Base-by-base conservation (phyloP, 2,329 filamentous ascomycete species). In the Colletotrichum aenigma region DNA sequence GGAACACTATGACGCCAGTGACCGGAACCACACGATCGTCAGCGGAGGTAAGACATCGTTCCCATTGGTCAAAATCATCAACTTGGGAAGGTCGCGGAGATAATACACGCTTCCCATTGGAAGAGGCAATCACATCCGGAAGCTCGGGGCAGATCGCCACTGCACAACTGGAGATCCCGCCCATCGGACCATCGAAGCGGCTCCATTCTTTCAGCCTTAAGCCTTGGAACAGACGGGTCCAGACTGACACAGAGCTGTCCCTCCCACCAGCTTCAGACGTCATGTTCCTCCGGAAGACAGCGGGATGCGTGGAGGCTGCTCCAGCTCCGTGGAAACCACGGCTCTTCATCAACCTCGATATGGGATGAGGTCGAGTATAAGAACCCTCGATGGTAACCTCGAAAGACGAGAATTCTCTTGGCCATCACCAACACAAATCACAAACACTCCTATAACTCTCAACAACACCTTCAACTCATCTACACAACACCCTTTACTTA, bases 1-100 rank as follows among this genome's bases (percentile, higher is more conserved):
- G 52, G 55, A 55, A 60, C 66, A 38, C 71, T 69, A 69, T 73
- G 71, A 73, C 71, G 71, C 66, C 48, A 74, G 18, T 26, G 4
- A 7, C 30, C 66, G 66, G 48, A 74, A 74, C n/a, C 5, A 12
- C 34, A 24, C 43, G 15, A 60, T 66, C 66, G 21, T 65, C 61
- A 24, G 26, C n/a, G 70, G 26, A 71, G 61, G 60, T 71, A 24
- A 58, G 12, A 36, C 65, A 9, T 28, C 1, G 0, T 67, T 67
- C 65, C 48, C n/a, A 67, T 67, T 67, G 48, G 65, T 7, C 32
- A 32, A 10, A 4, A 7, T 0, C 36, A 28, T 55, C 38, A 1
- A 6, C 21, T 7, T 24, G 8, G 12, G 28, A 18, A 28, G n/a
- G 52, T 56, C 48, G 32, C n/a, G 70, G 26, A 71, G 61, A 71